phyloP scores from a whole-genome alignment of 139 green algal genomes.

The Tetraselmis striata region DNA sequence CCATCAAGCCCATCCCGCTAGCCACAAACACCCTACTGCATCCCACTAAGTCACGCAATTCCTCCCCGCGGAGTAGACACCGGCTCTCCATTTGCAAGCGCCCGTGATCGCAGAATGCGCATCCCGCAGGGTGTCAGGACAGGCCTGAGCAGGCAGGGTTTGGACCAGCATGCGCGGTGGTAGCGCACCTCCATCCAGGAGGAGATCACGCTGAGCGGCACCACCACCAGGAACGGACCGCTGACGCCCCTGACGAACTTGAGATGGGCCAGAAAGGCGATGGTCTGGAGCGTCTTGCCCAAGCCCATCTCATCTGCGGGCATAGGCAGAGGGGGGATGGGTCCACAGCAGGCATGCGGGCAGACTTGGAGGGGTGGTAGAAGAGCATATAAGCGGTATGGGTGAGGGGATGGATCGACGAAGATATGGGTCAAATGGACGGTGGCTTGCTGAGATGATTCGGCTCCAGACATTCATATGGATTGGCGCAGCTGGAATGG shows the following conservation, averaged over 20 bases:
- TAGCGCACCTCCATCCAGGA: slow-evolving; percentile 30
- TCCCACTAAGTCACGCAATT: too few relatives aligned
- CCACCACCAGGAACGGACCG: slow-evolving; percentile 37
- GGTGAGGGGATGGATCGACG: too few relatives aligned
- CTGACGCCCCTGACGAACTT: slow-evolving; percentile 11
- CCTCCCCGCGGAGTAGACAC: not conserved
- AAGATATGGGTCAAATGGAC: too few relatives aligned
- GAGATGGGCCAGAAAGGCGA: slow-evolving; percentile 37
- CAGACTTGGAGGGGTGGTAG: too few relatives aligned
- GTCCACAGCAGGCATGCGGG: not conserved
- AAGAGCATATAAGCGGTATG: not conserved
- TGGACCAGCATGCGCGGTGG: not conserved
- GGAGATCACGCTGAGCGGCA: slow-evolving; percentile 34
- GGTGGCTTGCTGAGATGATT: too few relatives aligned
- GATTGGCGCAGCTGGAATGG: too few relatives aligned
- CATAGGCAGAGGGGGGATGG: not conserved
- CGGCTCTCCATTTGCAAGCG: too few relatives aligned
- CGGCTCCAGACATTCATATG: too few relatives aligned
- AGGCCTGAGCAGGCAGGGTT: not conserved
- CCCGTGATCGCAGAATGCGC: too few relatives aligned
- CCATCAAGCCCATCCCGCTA: too few relatives aligned
- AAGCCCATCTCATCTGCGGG: slow-evolving; percentile 36
- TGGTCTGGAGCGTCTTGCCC: slow-evolving; percentile 48
- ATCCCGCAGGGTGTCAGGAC: not conserved
- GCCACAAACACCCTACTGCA: too few relatives aligned